Percentiles rank a stretch among this genome's conserved stretches.
phyloP scores from a whole-genome alignment of 495 filamentous ascomycete genomes.

The Geoglossum glabrum region DNA sequence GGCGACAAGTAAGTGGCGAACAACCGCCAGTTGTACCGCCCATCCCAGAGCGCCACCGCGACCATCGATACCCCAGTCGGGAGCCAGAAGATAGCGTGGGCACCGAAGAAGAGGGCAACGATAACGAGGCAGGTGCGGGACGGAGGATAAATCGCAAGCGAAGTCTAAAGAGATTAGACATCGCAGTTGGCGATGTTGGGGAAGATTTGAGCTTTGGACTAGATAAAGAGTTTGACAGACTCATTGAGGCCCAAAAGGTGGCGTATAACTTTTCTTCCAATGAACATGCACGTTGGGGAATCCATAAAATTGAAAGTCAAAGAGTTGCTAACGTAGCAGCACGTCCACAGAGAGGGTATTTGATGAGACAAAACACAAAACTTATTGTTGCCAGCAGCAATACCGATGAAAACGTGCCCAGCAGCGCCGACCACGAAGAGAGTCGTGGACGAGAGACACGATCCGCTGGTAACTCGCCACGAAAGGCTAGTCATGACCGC shows the following conservation, averaged over 20 bases:
- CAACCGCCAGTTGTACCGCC: neutral
- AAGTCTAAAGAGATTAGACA: constrained; percentile 44
- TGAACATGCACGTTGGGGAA: neutral
- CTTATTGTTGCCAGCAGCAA: constrained; percentile 73
- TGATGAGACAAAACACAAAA: constrained; percentile 98
- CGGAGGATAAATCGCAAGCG: neutral
- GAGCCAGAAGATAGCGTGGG: constrained; percentile 7
- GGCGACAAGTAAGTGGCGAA: constrained; percentile 59
- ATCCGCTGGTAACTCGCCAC: constrained; percentile 48
- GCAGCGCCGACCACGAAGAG: constrained; percentile 29
- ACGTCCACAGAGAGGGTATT: constrained; percentile 73
- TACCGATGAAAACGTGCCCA: constrained; percentile 23
- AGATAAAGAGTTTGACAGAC: constrained; percentile 80
- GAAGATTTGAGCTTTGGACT: constrained; percentile 59
- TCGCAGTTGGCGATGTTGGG: constrained; percentile 31
- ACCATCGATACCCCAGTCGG: constrained; percentile 24
- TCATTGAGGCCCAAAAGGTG: constrained; percentile 98
- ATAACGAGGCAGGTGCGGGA: constrained; percentile 18
- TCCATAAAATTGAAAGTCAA: neutral
- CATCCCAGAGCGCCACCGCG: constrained; percentile 37
- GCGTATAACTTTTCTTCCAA: constrained; percentile 28
- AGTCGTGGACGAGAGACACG: constrained; percentile 34
- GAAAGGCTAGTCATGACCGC: constrained; percentile 45
- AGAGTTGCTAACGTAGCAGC: constrained; percentile 34
- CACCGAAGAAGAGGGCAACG: constrained; percentile 17